These are phyloP conservation scores for Moricandia arvensis DNA, from an alignment of 345 rosid species.

Conservation along the genomic window DNA sequence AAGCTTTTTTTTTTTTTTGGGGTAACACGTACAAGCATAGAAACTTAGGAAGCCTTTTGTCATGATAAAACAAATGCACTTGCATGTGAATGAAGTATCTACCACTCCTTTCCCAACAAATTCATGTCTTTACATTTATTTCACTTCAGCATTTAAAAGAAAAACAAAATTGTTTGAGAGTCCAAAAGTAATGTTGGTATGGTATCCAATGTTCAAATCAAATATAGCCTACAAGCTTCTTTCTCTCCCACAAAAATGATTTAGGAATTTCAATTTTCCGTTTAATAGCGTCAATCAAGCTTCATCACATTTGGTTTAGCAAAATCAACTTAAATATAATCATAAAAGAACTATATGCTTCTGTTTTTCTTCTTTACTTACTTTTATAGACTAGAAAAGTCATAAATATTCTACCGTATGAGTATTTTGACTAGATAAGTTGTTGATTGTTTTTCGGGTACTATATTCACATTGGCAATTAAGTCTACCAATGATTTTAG, in stretches of 20 bases:
- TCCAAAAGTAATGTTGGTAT: not conserved
- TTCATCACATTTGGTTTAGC: not conserved
- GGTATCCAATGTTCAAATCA: not conserved
- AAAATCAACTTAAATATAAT: not conserved
- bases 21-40: too few species aligned
- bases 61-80: constrained; percentile 18
- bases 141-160: not conserved
- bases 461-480: not conserved
- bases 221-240: not conserved
- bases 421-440: not conserved
- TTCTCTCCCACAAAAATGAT: not conserved
- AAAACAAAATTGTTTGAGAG: too few species aligned
- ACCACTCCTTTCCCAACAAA: constrained; percentile 37
- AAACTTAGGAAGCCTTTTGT: not conserved
- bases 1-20: too few species aligned
- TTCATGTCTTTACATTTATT: constrained; percentile 32
- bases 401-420: not conserved
- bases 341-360: not conserved
- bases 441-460: not conserved
- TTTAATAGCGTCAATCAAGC: not conserved
- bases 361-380: not conserved
- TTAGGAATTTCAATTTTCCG: not conserved
- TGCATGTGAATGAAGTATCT: constrained; percentile 37
- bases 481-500: not conserved
- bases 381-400: not conserved